Evolutionary conservation across 805 yeast genomes (phyloP).

Genomic region (Lachancea sp.): DNA sequence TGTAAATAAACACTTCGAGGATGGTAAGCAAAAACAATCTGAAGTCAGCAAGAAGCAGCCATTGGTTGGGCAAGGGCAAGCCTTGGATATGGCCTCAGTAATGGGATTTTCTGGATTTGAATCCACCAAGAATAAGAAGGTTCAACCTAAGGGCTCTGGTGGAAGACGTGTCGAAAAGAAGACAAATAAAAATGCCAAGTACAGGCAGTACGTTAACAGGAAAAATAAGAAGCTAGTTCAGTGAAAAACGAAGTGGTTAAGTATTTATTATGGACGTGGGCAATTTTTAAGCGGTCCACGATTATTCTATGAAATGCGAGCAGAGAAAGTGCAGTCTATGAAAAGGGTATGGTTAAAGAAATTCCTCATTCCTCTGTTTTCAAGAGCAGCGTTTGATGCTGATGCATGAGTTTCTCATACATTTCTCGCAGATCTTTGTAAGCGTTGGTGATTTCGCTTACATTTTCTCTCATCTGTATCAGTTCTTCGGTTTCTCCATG

Average conservation of each 20-base stretch:
- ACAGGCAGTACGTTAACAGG: constrained; percentile 57
- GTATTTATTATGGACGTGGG: not conserved
- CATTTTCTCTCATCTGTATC: constrained; percentile 38
- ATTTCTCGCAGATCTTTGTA: constrained; percentile 51
- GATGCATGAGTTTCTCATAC: constrained; percentile 52
- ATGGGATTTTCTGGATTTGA: constrained; percentile 57
- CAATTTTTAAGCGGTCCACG: no score
- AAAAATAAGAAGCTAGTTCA: constrained; percentile 13
- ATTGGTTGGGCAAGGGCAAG: not conserved
- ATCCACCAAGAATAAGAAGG: constrained; percentile 52
- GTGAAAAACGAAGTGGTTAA: not conserved
- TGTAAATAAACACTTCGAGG: not conserved
- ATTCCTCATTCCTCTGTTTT: not conserved
- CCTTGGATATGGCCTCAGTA: constrained; percentile 17
- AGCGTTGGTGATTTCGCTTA: constrained; percentile 48
- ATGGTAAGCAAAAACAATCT: not conserved
- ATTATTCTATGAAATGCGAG: no score
- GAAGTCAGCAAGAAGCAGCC: not conserved
- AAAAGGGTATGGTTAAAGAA: no score
- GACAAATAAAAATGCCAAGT: constrained; percentile 37
- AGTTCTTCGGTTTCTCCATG: constrained; percentile 27
- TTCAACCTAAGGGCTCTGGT: constrained; percentile 36
- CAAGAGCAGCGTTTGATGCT: constrained; percentile 38
- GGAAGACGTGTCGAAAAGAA: constrained; percentile 39
- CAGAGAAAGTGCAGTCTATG: no score